Base-by-base conservation (phyloP, 352 stramenopile species). In the Plasmopara viticola region DNA sequence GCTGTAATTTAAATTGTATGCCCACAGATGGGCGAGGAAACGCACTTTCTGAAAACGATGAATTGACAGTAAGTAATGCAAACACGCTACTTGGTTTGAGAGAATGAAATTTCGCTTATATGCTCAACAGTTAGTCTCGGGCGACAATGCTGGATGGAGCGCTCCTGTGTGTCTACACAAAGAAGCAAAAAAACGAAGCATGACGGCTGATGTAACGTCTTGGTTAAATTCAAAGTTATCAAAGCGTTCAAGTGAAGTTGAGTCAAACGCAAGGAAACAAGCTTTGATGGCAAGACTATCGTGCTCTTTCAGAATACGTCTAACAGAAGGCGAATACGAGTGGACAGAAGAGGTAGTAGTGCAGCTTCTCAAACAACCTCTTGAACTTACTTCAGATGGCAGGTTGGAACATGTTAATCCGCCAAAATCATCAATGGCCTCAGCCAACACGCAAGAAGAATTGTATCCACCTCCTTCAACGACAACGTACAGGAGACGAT, bases 141-240 rank as follows among this genome's bases (percentile, higher is more conserved):
- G 53, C 4, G 44, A 66, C 20, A 60, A 70, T 52, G 44, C 18
- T 20, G 63, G 51, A 17, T 80, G 73, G 70, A 74, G 68, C 51
- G 64, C 69, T 5, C 70, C 70, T 30, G 60, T 82, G 9, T 82
- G 68, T 28, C 20, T 84, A 17, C 63, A 73, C 48, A 76, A 70
- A 46, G 62, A 65, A 31, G 44, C 49, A 48, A 79, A 78, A 39
- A 70, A 76, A 37, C 67, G 66, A 43, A 82, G 68, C 29, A 62
- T 84, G 47, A 71, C 62, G 28, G 68, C 61, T 39, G 64, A 69
- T 53, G 55, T 84, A 1, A 72, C 70, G 14, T 80, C 66, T n/a
- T 84, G 73, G 73, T 57, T 84, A 49, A 80, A 58, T 15, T 75
- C 68, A 6, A 76, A 66, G 13, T 51, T 84, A 17, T 75, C 66